Conservation (phyloP, 1,284 basidiomycete genomes). For the Microstroma glucosiphilum region DNA sequence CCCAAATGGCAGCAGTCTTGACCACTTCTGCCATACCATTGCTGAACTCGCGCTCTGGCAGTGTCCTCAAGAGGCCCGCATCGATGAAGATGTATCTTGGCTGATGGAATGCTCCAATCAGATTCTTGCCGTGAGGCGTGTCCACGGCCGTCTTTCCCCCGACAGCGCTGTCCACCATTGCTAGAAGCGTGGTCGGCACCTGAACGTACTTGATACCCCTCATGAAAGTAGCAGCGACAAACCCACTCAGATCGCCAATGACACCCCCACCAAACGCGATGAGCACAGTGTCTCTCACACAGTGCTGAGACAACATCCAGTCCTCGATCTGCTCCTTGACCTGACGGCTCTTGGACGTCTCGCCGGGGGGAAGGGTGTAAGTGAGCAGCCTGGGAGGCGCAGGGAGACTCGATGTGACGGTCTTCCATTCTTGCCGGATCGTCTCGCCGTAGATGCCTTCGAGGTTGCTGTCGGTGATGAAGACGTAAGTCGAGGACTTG, state of each 20-base stretch:
- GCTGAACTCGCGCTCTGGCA: conserved; percentile 85
- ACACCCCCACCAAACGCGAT: conserved; percentile 93
- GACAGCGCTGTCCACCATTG: conserved; percentile 97
- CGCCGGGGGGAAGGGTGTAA: conserved; percentile 78
- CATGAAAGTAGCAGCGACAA: conserved; percentile 87
- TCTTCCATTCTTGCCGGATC: conserved; percentile 65
- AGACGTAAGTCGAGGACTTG: conserved; percentile 79
- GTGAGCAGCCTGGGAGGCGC: conserved; percentile 63
- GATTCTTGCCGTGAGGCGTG: conserved; percentile 91
- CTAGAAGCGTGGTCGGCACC: conserved; percentile 90
- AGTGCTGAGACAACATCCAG: conserved; percentile 78
- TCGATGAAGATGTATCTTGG: conserved; percentile 97
- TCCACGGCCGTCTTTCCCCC: conserved; percentile 98
- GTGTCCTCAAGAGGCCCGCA: conserved; percentile 85
- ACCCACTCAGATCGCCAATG: conserved; percentile 87
- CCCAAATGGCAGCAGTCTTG: conserved; percentile 58
- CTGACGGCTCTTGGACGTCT: conserved; percentile 81
- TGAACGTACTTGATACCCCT: conserved; percentile 83
- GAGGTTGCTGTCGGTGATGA: conserved; percentile 87
- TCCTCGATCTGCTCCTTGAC: conserved; percentile 93
- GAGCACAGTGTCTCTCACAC: conserved; percentile 87
- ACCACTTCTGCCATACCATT: conserved; percentile 99
- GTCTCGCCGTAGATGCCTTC: conserved; percentile 67
- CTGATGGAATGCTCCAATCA: conserved; percentile 98
- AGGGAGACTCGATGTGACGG: conserved; percentile 18